Conservation (phyloP, 1,284 basidiomycete genomes). For the Cutaneotrichosporon sp. region DNA sequence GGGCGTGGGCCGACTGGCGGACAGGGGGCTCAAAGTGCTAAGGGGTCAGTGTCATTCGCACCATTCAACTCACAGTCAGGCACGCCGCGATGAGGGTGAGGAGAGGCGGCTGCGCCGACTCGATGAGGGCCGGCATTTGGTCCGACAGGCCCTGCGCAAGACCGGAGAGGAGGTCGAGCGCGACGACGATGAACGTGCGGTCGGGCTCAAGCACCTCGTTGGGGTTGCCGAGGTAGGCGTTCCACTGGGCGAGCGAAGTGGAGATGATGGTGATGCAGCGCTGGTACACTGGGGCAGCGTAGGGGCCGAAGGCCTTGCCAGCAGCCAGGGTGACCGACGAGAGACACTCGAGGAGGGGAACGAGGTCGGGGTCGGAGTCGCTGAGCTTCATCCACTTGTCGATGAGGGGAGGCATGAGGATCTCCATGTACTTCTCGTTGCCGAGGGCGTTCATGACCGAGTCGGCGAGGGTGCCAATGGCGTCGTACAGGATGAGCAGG, state of each 20-base stretch:
- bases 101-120: slow-evolving; percentile 69
- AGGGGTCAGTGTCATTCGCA: background rate
- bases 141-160: slow-evolving; percentile 91
- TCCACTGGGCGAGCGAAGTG: slow-evolving; percentile 75
- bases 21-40: slow-evolving; percentile 90
- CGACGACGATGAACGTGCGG: slow-evolving; percentile 94
- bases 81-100: slow-evolving; percentile 78
- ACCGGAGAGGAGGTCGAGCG: slow-evolving; percentile 91
- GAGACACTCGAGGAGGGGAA: slow-evolving; percentile 94
- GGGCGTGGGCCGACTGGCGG: slow-evolving; percentile 93
- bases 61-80: slow-evolving; percentile 61
- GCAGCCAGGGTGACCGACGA: slow-evolving; percentile 97
- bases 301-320: slow-evolving; percentile 84
- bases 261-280: slow-evolving; percentile 88
- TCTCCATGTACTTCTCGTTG: slow-evolving; percentile 83
- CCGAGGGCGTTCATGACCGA: slow-evolving; percentile 88
- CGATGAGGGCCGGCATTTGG: slow-evolving; percentile 70
- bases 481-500: slow-evolving; percentile 96
- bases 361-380: slow-evolving; percentile 90
- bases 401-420: slow-evolving; percentile 93
- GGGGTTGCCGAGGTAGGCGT: slow-evolving; percentile 63
- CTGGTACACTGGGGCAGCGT: slow-evolving; percentile 89
- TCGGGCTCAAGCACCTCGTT: slow-evolving; percentile 85
- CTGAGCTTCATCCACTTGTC: slow-evolving; percentile 84
- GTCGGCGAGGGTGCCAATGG: slow-evolving; percentile 95